Percentiles rank a stretch among this genome's conserved stretches.
Conservation (phyloP, 345 rosid species). For the Lepidium didymum region DNA sequence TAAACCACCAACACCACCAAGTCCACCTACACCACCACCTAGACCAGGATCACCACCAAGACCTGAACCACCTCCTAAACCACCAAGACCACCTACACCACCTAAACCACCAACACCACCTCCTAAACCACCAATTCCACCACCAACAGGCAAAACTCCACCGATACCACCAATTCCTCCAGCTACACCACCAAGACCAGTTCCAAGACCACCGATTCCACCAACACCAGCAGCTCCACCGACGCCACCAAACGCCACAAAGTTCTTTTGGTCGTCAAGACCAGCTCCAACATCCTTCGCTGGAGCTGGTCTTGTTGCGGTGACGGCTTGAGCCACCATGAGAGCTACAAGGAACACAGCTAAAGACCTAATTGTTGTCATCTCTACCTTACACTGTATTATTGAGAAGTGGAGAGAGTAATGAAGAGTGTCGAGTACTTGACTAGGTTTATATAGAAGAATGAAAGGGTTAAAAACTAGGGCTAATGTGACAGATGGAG, state of each 20-base stretch:
- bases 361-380: constrained; percentile 11
- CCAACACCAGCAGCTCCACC: constrained; percentile 40
- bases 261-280: constrained; percentile 56
- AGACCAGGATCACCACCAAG: constrained; percentile 29
- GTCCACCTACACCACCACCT: constrained; percentile 22
- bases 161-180: constrained; percentile 25
- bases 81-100: constrained; percentile 20
- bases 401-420: constrained; percentile 5
- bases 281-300: constrained; percentile 32
- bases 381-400: neutral
- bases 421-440: constrained; percentile 6
- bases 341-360: constrained; percentile 13
- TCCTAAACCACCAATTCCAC: constrained; percentile 20
- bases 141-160: constrained; percentile 21
- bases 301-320: constrained; percentile 42
- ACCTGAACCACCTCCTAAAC: constrained; percentile 29
- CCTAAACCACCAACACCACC: constrained; percentile 31
- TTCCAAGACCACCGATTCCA: constrained; percentile 16
- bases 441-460: constrained; percentile 18
- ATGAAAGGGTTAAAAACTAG: constrained; percentile 15
- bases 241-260: constrained; percentile 40
- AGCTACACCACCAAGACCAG: constrained; percentile 22
- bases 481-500: constrained; percentile 21
- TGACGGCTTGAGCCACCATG: constrained; percentile 14
- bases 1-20: constrained; percentile 31